These are phyloP conservation scores for Viola pubescens DNA, from an alignment of 441 rosid genomes.

Conservation along the genomic window DNA sequence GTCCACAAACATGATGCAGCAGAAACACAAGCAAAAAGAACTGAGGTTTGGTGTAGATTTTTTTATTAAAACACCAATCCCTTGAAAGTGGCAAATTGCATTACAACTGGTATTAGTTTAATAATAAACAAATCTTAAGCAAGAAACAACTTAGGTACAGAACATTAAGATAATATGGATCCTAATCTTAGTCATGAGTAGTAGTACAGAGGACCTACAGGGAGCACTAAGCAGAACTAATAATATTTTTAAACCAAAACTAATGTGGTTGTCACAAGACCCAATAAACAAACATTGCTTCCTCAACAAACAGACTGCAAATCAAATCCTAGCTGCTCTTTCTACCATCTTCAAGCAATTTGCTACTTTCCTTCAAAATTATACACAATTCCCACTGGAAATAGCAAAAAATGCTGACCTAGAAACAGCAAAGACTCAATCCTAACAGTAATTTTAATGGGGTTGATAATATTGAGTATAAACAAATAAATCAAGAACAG, in stretches of 20 bases:
- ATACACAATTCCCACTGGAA: conserved; percentile 33
- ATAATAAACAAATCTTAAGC: conserved; percentile 17
- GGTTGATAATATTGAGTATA: conserved; percentile 20
- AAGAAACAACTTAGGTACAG: background rate
- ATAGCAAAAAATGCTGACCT: conserved; percentile 19
- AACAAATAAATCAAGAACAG: conserved; percentile 48
- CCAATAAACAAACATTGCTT: conserved; percentile 3
- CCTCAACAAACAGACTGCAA: conserved; percentile 17
- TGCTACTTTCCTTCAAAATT: conserved; percentile 27
- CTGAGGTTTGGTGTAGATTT: no score
- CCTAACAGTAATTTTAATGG: conserved; percentile 3
- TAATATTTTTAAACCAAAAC: conserved; percentile 17
- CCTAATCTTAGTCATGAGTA: conserved; percentile 31
- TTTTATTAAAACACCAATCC: background rate
- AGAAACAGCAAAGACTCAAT: conserved; percentile 8
- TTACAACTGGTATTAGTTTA: conserved; percentile 16
- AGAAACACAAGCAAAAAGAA: conserved; percentile 11
- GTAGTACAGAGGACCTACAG: conserved; percentile 16
- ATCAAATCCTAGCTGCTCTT: conserved; percentile 16
- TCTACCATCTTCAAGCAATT: conserved; percentile 20
- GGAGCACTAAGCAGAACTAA: conserved; percentile 12
- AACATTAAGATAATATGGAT: conserved; percentile 20
- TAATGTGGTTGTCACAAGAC: conserved; percentile 18
- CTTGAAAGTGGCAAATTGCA: conserved; percentile 14
- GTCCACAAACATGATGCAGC: background rate